These are phyloP conservation scores for Mortierella alpina DNA, from an alignment of 192 early-diverging fungal species.

Conservation along the genomic window DNA sequence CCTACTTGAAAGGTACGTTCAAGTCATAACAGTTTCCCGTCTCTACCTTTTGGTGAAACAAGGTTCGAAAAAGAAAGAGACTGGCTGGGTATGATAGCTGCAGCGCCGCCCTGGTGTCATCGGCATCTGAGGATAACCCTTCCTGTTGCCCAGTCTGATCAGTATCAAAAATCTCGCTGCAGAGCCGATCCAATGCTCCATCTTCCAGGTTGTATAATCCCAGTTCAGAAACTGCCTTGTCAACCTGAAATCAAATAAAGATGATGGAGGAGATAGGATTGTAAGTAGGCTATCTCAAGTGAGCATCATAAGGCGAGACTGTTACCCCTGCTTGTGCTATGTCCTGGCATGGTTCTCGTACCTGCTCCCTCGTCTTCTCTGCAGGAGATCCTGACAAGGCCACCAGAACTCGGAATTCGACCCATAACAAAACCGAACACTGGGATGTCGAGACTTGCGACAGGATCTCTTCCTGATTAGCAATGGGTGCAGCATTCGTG, in stretches of 20 bases:
- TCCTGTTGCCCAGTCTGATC: not conserved
- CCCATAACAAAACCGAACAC: conserved; percentile 26
- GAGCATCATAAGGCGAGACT: not conserved
- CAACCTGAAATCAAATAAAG: conserved; percentile 1
- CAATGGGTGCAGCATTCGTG: not conserved
- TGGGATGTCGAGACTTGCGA: conserved; percentile 28
- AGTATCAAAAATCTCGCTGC: conserved; percentile 26
- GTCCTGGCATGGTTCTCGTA: not conserved
- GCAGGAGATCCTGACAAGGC: not conserved
- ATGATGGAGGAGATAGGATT: not conserved
- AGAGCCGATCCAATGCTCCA: conserved; percentile 22
- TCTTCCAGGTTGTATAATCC: conserved; percentile 27
- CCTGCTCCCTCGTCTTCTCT: too few relatives aligned
- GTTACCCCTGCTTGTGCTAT: not conserved
- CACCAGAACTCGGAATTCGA: conserved; percentile 24
- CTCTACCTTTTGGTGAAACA: conserved; percentile 29
- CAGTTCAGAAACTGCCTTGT: conserved; percentile 5
- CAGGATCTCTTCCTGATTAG: conserved; percentile 12
- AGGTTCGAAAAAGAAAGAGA: not conserved
- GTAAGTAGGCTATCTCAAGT: not conserved
- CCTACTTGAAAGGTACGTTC: not conserved
- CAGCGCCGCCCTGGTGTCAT: not conserved
- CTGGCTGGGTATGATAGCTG: conserved; percentile 24
- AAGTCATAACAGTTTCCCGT: not conserved
- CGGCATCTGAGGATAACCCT: not conserved